Base-by-base conservation (phyloP, 306 rosid species). In the Comarum palustre region DNA sequence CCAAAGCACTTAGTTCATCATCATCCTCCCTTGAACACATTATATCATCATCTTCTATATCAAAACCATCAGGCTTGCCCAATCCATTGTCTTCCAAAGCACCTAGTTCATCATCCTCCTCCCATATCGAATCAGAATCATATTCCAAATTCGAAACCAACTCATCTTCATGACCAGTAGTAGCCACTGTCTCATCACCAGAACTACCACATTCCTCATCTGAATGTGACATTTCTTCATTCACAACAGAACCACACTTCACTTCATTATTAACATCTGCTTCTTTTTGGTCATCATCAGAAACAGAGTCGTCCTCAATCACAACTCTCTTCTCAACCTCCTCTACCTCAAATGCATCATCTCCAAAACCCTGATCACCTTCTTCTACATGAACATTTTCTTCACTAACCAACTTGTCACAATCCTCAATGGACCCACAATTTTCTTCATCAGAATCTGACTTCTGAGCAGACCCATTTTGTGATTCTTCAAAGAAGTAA, bases 401-500 rank as follows among this genome's bases (percentile, higher is more conserved):
- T 34, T 34, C 4, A 1, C 75, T 52, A 0, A n/a, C 8, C 15
- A 36, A 36, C 10, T 11, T 17, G 6, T 25, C 17, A n/a, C n/a
- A n/a, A n/a, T n/a, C n/a, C n/a, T n/a, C n/a, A 29, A 59, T 4
- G 31, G 29, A 20, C 29, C 14, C 25, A n/a, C 59, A 52, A 8
- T 52, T 20, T 48, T 11, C 59, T 20, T 52, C 31, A 65, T 31
- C 66, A 32, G 65, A 69, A 20, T 59, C 55, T 6, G 81, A 65
- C 27, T 66, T 42, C 1, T 46, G 76, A 77, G 80, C 34, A 42
- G 69, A 76, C n/a, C 80, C 72, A 54, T 51, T 82, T 71, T 82
- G 65, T 0, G 85, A 78, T 84, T 91, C 83, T 74, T 91, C 90
- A 72, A 87, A 50, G 78, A 86, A 73, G 57, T 77, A 82, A 72